Evolutionary conservation across 2,329 filamentous ascomycete species (phyloP).

Genomic region (Aspergillus calidoustus): DNA sequence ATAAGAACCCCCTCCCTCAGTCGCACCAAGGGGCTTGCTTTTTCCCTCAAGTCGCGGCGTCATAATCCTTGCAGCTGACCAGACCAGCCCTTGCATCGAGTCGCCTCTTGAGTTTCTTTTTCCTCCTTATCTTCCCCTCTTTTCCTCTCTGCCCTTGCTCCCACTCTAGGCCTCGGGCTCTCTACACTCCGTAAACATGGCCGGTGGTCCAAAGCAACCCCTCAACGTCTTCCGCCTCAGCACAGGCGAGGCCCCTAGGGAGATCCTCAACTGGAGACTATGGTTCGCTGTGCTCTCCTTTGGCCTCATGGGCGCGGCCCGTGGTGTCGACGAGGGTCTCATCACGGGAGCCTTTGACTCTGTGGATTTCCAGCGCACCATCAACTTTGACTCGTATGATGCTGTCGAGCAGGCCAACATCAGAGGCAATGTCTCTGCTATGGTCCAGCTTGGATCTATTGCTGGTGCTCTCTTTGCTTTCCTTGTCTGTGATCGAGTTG

Average conservation of each 20-base stretch:
- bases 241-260: constrained; percentile 62
- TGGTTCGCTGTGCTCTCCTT: constrained; percentile 78
- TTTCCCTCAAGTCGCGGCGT: neutral
- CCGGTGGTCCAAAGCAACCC: constrained; percentile 45
- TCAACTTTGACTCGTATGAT: constrained; percentile 61
- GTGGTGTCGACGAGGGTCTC: constrained; percentile 80
- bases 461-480: constrained; percentile 67
- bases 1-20: neutral
- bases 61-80: neutral
- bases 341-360: constrained; percentile 74
- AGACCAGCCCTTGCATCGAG: neutral
- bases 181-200: constrained; percentile 28
- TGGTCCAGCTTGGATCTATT: constrained; percentile 81
- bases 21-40: neutral
- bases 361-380: constrained; percentile 64
- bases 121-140: neutral
- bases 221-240: constrained; percentile 16
- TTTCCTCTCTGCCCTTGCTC: neutral
- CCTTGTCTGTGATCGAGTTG: constrained; percentile 54
- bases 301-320: constrained; percentile 68
- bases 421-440: constrained; percentile 76
- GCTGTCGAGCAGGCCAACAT: constrained; percentile 65
- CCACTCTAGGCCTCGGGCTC: neutral
- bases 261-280: constrained; percentile 76
- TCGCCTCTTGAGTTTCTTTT: neutral